phyloP scores from a whole-genome alignment of 2,329 filamentous ascomycete genomes.

The Penicillium sp. region DNA sequence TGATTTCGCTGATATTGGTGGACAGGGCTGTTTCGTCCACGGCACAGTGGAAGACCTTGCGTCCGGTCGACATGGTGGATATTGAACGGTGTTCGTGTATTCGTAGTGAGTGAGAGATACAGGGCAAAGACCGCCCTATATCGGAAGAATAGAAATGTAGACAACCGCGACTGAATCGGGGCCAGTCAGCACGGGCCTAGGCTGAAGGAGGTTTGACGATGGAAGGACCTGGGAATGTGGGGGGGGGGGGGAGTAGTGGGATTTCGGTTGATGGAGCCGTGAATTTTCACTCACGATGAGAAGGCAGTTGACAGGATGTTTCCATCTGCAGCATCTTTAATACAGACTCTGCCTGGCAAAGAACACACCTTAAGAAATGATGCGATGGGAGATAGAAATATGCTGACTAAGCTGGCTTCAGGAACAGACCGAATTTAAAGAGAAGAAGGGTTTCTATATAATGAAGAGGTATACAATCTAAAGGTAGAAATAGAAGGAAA shows the following conservation, averaged over 20 bases:
- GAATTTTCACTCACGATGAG: slow-evolving; percentile 28
- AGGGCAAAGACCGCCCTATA: slow-evolving; percentile 27
- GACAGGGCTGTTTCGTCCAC: slow-evolving; percentile 54
- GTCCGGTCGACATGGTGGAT: slow-evolving; percentile 40
- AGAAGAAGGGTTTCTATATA: slow-evolving; percentile 5
- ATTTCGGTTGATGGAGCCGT: slow-evolving; percentile 2
- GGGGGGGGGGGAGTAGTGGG: slow-evolving; percentile 8
- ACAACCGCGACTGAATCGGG: slow-evolving; percentile 30
- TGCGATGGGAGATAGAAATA: slow-evolving; percentile 6
- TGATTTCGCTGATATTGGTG: slow-evolving; percentile 53
- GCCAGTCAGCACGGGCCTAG: slow-evolving; percentile 22
- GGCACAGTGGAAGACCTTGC: slow-evolving; percentile 52
- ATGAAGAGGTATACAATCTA: slow-evolving; percentile 2
- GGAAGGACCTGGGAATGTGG: slow-evolving; percentile 33
- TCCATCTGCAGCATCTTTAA: slow-evolving; percentile 35
- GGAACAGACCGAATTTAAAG: background rate
- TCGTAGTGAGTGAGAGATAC: slow-evolving; percentile 9
- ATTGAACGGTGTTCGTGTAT: slow-evolving; percentile 5
- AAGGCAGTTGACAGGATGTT: slow-evolving; percentile 23
- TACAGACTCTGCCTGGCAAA: background rate
- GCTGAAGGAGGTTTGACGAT: slow-evolving; percentile 29
- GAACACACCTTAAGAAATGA: slow-evolving; percentile 4
- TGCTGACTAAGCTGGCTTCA: slow-evolving; percentile 3
- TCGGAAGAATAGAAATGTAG: slow-evolving; percentile 27
- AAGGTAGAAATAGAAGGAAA: background rate